Evolutionary conservation across 768 basidiomycete species (phyloP), one percentile per base, ranked within the genome.

Genomic region (Suillus occidentalis): DNA sequence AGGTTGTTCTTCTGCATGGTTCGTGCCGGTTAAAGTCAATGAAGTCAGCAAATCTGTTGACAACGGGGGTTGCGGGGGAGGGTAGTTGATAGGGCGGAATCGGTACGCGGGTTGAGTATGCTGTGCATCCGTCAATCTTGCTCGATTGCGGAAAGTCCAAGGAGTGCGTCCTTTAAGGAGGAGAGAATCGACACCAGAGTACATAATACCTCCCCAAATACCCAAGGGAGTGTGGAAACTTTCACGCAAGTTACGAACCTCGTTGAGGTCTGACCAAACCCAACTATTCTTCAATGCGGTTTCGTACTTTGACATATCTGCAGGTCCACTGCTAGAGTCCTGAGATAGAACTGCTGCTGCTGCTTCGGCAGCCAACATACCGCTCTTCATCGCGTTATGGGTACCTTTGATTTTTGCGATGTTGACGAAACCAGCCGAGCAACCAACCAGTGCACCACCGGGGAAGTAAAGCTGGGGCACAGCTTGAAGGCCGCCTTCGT

Each of bases 301-400:
- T 66, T 94, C 87, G 76, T 98, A 98, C 14, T 76, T 68, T 31
- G 87, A 85, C 87, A 98, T 85, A 73, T 94, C 88, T 1, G 82
- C 79, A 0, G 83, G 70, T 25, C 63, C 70, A 16, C 37, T 61
- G 10, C 64, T 61, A 7, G 64, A 66, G 28, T 69, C 70, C 25
- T 71, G 69, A 65, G 76, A 63, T 59, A 97, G 77, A 5, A 84
- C 84, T 6, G 87, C 83, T 69, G 83, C 95, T 0, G 93, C 93
- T 0, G 92, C 84, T 75, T 99, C 96, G 1, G 94, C 97, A 36
- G 95, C 97, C 22, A 99, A 82, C 91, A 98, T 98, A 36, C 97
- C 97, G 43, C 91, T 94, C 83, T 99, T 96, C 97, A 99, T 99
- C 3, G 97, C 95, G 65, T 96, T 99, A 75, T 99, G 97, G 0